Evolutionary conservation across 371 early-diverging fungal genomes (phyloP).

Genomic region (Mortierella sp.): DNA sequence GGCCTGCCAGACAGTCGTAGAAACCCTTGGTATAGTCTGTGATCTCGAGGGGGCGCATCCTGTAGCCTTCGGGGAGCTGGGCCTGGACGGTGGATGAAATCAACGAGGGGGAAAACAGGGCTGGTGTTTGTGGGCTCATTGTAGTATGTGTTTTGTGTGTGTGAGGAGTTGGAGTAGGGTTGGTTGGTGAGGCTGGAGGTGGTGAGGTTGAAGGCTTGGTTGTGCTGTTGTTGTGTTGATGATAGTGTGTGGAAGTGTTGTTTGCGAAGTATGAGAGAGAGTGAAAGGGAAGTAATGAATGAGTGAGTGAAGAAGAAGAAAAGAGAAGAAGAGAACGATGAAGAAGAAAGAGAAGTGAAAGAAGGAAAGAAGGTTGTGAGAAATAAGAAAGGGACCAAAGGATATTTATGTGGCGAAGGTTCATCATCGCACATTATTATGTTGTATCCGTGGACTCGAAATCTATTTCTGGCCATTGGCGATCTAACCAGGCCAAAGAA

Average conservation of each 20-base stretch:
- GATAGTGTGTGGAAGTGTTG: background rate
- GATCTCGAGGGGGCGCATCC: slow-evolving; percentile 84
- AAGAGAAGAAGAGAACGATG: background rate
- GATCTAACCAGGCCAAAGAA: background rate
- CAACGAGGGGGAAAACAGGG: slow-evolving; percentile 79
- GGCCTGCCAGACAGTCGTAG: slow-evolving; percentile 61
- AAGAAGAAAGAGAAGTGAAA: slow-evolving; percentile 15
- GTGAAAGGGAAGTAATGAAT: background rate
- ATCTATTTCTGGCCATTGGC: slow-evolving; percentile 8
- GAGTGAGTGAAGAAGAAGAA: background rate
- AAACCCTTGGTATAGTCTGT: slow-evolving; percentile 86
- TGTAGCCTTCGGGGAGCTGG: slow-evolving; percentile 83
- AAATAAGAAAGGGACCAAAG: slow-evolving; percentile 1
- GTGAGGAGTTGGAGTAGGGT: background rate
- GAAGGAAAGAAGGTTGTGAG: slow-evolving; percentile 15
- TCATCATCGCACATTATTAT: background rate
- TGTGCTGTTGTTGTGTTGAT: background rate
- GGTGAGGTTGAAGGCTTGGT: background rate
- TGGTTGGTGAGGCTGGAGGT: background rate
- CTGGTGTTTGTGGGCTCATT: slow-evolving; percentile 45
- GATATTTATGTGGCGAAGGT: slow-evolving; percentile 13
- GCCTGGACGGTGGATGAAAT: slow-evolving; percentile 83
- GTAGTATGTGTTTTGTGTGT: slow-evolving; percentile 1
- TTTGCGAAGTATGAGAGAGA: background rate
- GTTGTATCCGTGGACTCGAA: slow-evolving; percentile 6